Conservation (phyloP, 2,329 filamentous ascomycete genomes). For the Exophiala calicioides region DNA sequence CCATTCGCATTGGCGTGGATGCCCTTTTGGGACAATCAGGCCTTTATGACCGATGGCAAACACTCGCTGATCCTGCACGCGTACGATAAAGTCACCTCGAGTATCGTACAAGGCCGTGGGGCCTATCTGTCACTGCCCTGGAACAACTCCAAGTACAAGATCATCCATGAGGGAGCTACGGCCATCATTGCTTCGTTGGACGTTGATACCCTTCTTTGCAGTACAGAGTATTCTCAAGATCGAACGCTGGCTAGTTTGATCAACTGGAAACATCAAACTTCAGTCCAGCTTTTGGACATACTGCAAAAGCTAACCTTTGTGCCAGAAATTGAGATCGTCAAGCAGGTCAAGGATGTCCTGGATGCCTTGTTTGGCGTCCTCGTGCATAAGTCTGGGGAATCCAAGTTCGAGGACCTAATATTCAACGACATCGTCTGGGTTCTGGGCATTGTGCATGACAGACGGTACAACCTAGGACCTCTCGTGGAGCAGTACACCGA, state of each 20-base stretch:
- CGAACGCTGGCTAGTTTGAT: slow-evolving; percentile 79
- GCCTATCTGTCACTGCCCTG: slow-evolving; percentile 86
- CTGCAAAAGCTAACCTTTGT: slow-evolving; percentile 87
- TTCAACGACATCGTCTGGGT: slow-evolving; percentile 89
- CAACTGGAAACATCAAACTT: slow-evolving; percentile 77
- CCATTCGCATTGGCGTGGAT: slow-evolving; percentile 92
- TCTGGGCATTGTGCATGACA: slow-evolving; percentile 88
- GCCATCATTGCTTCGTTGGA: slow-evolving; percentile 78
- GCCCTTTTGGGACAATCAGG: slow-evolving; percentile 88
- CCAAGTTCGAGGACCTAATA: slow-evolving; percentile 88
- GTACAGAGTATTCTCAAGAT: slow-evolving; percentile 92
- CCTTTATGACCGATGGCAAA: slow-evolving; percentile 82
- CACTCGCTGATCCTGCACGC: slow-evolving; percentile 83
- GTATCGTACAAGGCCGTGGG: slow-evolving; percentile 69
- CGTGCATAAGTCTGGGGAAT: slow-evolving; percentile 85
- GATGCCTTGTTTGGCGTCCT: slow-evolving; percentile 89
- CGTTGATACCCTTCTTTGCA: slow-evolving; percentile 84
- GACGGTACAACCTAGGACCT: slow-evolving; percentile 86
- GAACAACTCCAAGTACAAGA: slow-evolving; percentile 53
- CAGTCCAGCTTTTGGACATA: slow-evolving; percentile 70
- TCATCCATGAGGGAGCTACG: slow-evolving; percentile 67
- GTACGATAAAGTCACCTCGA: slow-evolving; percentile 86
- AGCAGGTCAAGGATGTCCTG: slow-evolving; percentile 84
- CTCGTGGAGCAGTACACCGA: slow-evolving; percentile 91
- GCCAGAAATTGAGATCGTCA: slow-evolving; percentile 96